A percentile compares a stretch with the other conserved stretches of the same genome.
phyloP scores from a whole-genome alignment of 345 rosid species.

The Brassica cretica region DNA sequence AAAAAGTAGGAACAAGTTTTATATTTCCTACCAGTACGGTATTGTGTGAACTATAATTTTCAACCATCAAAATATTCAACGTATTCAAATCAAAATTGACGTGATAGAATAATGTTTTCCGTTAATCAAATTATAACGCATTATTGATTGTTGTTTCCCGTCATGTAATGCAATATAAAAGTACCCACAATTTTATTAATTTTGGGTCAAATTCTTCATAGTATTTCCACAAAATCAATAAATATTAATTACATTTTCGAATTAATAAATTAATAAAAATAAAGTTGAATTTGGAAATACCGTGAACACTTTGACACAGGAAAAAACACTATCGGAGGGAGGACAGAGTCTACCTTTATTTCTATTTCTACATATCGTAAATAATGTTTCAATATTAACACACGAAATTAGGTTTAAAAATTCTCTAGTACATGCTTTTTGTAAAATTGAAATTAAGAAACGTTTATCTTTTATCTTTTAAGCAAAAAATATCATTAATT shows the following conservation, averaged over 20 bases:
- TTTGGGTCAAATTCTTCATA: background rate
- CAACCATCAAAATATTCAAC: background rate
- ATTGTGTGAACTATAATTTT: background rate
- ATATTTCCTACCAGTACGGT: background rate
- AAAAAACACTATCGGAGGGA: background rate
- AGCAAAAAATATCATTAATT: background rate
- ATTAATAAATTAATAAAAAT: background rate
- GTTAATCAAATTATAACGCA: background rate
- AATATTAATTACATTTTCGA: background rate
- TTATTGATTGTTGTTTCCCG: background rate
- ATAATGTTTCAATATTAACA: background rate
- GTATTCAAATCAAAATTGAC: background rate
- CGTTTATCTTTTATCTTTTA: background rate
- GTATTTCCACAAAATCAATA: background rate
- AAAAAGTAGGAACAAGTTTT: background rate
- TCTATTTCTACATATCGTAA: background rate
- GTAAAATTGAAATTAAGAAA: background rate
- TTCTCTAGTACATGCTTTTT: background rate
- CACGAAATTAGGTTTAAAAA: background rate
- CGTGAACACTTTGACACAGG: background rate
- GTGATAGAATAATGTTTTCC: background rate
- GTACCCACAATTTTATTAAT: background rate
- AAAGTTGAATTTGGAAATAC: background rate
- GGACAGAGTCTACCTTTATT: background rate
- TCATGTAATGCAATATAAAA: constrained; percentile 2